Conservation (phyloP, 208 protist species). For the Strigomonas culicis region DNA sequence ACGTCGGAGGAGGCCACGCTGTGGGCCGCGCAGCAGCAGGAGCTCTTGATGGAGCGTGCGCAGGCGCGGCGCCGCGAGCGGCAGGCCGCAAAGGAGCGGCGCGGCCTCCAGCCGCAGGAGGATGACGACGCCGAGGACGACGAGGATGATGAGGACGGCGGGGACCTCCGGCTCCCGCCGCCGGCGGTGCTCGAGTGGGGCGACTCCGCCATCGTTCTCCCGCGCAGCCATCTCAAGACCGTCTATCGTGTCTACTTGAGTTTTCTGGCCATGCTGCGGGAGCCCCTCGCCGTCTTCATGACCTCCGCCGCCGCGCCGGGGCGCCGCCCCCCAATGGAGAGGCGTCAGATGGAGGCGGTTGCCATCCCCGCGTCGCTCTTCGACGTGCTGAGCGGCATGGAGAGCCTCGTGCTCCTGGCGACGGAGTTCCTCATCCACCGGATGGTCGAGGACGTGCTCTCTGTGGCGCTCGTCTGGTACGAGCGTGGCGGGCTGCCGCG, state of each 20-base stretch:
- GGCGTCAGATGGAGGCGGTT: conserved; percentile 49
- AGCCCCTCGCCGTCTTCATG: conserved; percentile 55
- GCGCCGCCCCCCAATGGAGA: conserved; percentile 22
- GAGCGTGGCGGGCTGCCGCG: conserved; percentile 47
- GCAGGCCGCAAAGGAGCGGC: neutral
- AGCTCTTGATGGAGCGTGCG: conserved; percentile 18
- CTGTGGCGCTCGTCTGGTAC: conserved; percentile 69
- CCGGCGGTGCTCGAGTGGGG: neutral
- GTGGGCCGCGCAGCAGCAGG: conserved; percentile 33
- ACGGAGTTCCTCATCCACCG: conserved; percentile 64
- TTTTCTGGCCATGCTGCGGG: conserved; percentile 62
- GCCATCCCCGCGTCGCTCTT: conserved; percentile 48
- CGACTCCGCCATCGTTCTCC: conserved; percentile 35
- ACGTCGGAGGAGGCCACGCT: conserved; percentile 44
- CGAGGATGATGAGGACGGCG: conserved; percentile 17
- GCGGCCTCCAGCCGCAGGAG: too few relatives aligned
- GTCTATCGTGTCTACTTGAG: conserved; percentile 79
- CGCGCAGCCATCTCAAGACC: conserved; percentile 72
- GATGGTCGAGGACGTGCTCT: conserved; percentile 75
- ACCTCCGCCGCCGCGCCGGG: conserved; percentile 19
- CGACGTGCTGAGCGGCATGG: conserved; percentile 42
- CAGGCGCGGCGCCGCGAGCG: conserved; percentile 15
- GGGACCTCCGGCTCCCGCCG: neutral
- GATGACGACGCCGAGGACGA: neutral
- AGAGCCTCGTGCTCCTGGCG: conserved; percentile 49